phyloP scores from a whole-genome alignment of 2,329 filamentous ascomycete species.

The Trichophaea hybrida region DNA sequence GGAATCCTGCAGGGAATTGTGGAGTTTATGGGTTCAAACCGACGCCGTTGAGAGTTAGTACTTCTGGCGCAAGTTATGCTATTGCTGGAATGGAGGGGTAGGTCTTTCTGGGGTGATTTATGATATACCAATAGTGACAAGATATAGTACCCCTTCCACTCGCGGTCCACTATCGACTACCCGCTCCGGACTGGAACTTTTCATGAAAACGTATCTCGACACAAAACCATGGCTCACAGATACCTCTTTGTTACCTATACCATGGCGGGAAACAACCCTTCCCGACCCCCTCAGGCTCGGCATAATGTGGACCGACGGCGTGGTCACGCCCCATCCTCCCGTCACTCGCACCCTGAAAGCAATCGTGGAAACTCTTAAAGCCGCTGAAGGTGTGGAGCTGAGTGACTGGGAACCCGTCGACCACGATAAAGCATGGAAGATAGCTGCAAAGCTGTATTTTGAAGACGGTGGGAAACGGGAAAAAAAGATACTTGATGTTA shows the following conservation, averaged over 20 bases:
- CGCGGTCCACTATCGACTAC: conserved; percentile 37
- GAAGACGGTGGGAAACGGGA: neutral
- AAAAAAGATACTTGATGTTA: conserved; percentile 35
- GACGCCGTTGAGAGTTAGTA: conserved; percentile 31
- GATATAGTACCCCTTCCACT: conserved; percentile 36
- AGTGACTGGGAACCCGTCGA: neutral
- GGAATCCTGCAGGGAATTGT: conserved; percentile 37
- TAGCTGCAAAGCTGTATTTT: neutral
- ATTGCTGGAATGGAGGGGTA: neutral
- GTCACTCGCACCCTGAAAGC: conserved; percentile 28
- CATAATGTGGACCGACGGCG: conserved; percentile 37
- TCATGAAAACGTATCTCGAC: conserved; percentile 33
- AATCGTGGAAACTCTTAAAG: neutral
- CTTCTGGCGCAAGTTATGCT: conserved; percentile 35
- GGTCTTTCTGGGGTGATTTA: too few species aligned
- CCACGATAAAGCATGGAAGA: neutral
- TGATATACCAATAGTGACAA: too few species aligned
- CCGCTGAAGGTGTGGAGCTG: neutral
- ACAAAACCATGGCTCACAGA: conserved; percentile 37
- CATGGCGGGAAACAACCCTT: neutral
- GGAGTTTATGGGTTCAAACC: conserved; percentile 41
- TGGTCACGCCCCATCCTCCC: conserved; percentile 40
- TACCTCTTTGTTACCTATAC: conserved; percentile 34
- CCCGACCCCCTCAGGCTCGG: conserved; percentile 33
- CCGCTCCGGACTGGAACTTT: conserved; percentile 39